Conservation (phyloP, 1,284 basidiomycete genomes). For the Moesziomyces sp. region DNA sequence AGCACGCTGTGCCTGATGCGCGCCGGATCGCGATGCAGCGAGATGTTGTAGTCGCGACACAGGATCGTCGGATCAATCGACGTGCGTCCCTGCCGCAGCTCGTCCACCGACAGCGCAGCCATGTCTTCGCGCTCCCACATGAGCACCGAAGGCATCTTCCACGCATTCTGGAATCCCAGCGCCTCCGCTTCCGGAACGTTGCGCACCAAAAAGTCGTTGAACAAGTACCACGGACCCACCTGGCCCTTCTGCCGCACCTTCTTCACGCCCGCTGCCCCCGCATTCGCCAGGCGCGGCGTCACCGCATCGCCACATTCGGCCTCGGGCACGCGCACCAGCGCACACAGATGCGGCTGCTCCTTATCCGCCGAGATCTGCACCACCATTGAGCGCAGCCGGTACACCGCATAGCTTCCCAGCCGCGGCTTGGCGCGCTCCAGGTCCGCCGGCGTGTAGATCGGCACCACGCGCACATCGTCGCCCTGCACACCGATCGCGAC, state of each 20-base stretch:
- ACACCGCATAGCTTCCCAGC: conserved; percentile 65
- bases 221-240: conserved; percentile 79
- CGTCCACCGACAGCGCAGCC: conserved; percentile 19
- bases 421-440: conserved; percentile 26
- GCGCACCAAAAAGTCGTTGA: conserved; percentile 95
- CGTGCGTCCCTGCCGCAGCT: conserved; percentile 39
- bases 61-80: conserved; percentile 72
- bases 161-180: conserved; percentile 80
- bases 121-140: conserved; percentile 84
- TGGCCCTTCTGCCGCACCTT: conserved; percentile 20
- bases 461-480: conserved; percentile 46
- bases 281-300: conserved; percentile 13
- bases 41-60: conserved; percentile 81
- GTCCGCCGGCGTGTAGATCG: conserved; percentile 33
- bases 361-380: conserved; percentile 83
- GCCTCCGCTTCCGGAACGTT: conserved; percentile 87
- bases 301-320: conserved; percentile 23
- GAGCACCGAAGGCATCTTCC: conserved; percentile 94
- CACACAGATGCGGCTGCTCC: conserved; percentile 85
- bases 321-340: conserved; percentile 84
- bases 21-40: conserved; percentile 76
- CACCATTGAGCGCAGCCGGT: conserved; percentile 75
- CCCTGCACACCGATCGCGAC: conserved; percentile 47
- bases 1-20: conserved; percentile 83
- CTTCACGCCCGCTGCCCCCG: conserved; percentile 13